Evolutionary conservation across 805 yeast species (phyloP), one percentile per base, ranked within the genome.

Genomic region (Schwanniomyces occidentalis): DNA sequence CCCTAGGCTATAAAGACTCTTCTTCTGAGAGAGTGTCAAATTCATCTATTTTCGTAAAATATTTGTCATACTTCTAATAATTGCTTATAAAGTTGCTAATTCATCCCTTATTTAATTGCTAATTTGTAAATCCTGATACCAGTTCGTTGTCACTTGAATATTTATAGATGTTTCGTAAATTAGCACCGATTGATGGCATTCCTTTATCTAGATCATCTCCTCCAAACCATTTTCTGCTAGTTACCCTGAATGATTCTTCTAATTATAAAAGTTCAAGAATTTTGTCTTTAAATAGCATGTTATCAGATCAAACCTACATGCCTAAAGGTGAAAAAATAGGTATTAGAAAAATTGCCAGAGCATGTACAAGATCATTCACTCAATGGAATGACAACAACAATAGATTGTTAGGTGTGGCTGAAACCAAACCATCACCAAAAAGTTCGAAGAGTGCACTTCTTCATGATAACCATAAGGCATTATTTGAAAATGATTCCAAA

Each of bases 271-370:
- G 27, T n/a, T 24, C 32, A 8, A 30, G 38, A 14, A 30, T 35
- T 14, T 16, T 30, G 7, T 35, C 38, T 4, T 35, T 35, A 14
- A 25, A 29, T 12, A 30, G 34, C 21, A 23, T 35, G 12, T 28
- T 18, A n/a, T n/a, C n/a, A n/a, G 34, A 30, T 12, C 4, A 3
- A 8, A 16, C 27, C 8, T 22, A 21, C 16, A 5, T 20, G 13
- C 27, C 16, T 8, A 30, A 30, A 16, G 16, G n/a, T 22, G 34
- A 30, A 8, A 30, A n/a, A n/a, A n/a, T n/a, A 9, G 42, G 45
- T 2, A 24, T 41, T 13, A 32, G 36, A 24, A 23, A 28, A 28
- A 27, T 41, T 14, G 42, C 45, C 6, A 28, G 24, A 16, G 37
- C 37, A 10, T 32, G 36, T 19, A 25, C 36, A 12, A 35, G 27